Conservation (phyloP, 768 basidiomycete species). For the Naganishia friedmannii region DNA sequence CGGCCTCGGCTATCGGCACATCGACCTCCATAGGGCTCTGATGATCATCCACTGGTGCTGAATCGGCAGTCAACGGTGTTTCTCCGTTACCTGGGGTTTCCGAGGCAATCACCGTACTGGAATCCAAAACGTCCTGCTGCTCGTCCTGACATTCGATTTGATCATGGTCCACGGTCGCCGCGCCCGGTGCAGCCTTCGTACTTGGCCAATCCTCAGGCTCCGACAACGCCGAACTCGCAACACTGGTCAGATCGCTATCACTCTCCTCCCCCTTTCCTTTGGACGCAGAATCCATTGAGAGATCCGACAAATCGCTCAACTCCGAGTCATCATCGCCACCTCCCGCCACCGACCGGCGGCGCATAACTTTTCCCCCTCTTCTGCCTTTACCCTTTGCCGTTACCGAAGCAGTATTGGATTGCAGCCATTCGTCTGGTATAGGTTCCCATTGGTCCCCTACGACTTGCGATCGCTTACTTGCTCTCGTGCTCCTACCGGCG, state of each 20-base stretch:
- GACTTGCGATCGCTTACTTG: background rate
- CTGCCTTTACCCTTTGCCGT: background rate
- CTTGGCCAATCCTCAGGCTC: background rate
- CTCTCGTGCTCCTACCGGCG: constrained; percentile 7
- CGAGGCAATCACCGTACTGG: background rate
- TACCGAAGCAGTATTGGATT: constrained; percentile 4
- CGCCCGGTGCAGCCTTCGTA: background rate
- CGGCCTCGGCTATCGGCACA: background rate
- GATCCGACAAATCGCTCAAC: constrained; percentile 48
- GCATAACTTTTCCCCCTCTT: background rate
- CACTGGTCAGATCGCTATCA: constrained; percentile 25
- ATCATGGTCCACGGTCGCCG: background rate
- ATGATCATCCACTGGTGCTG: background rate
- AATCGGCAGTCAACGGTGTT: background rate
- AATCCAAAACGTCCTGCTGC: constrained; percentile 13
- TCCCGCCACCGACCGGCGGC: background rate
- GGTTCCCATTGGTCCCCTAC: constrained; percentile 47
- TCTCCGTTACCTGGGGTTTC: background rate
- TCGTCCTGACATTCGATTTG: constrained; percentile 17
- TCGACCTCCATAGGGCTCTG: constrained; percentile 1
- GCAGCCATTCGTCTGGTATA: constrained; percentile 45
- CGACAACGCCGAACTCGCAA: constrained; percentile 17
- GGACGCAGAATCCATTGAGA: background rate
- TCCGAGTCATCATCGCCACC: constrained; percentile 44
- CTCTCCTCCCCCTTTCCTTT: background rate